phyloP scores from a whole-genome alignment of 108 stramenopile species.

The Discostella pseudostelligera region DNA sequence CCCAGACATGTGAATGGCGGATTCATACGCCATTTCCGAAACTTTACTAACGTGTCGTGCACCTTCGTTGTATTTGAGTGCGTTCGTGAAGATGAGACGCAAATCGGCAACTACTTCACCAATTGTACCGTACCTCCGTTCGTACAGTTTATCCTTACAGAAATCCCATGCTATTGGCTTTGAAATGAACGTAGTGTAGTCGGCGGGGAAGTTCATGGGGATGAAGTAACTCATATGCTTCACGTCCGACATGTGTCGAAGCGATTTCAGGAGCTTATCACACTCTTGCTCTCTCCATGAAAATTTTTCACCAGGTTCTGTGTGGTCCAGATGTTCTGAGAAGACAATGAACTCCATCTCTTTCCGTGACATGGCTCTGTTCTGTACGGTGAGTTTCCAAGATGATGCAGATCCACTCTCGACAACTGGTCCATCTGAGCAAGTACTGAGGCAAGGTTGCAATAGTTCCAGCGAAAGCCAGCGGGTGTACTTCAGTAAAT shows the following conservation, averaged over 20 bases:
- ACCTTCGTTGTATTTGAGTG: slow-evolving; percentile 78
- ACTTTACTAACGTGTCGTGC: slow-evolving; percentile 50
- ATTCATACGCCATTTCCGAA: slow-evolving; percentile 69
- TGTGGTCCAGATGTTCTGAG: slow-evolving; percentile 69
- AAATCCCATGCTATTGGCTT: slow-evolving; percentile 84
- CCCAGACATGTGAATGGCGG: slow-evolving; percentile 69
- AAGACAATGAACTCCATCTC: slow-evolving; percentile 83
- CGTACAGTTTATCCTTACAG: slow-evolving; percentile 62
- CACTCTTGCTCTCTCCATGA: slow-evolving; percentile 81
- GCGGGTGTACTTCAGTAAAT: slow-evolving; percentile 75
- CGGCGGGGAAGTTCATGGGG: slow-evolving; percentile 60
- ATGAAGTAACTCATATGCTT: slow-evolving; percentile 76
- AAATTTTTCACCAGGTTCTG: slow-evolving; percentile 65
- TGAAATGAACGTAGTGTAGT: slow-evolving; percentile 79
- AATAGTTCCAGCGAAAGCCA: slow-evolving; percentile 83
- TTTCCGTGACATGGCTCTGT: slow-evolving; percentile 64
- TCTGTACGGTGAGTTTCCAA: slow-evolving; percentile 72
- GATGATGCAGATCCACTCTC: slow-evolving; percentile 53
- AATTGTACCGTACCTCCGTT: slow-evolving; percentile 69
- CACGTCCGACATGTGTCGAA: slow-evolving; percentile 72
- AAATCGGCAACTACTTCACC: slow-evolving; percentile 72
- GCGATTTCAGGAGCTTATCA: slow-evolving; percentile 77
- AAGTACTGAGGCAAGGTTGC: slow-evolving; percentile 50
- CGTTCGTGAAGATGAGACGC: slow-evolving; percentile 82
- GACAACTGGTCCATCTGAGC: slow-evolving; percentile 42